Evolutionary conservation across 306 rosid species (phyloP).

Genomic region (Prunus campanulata): DNA sequence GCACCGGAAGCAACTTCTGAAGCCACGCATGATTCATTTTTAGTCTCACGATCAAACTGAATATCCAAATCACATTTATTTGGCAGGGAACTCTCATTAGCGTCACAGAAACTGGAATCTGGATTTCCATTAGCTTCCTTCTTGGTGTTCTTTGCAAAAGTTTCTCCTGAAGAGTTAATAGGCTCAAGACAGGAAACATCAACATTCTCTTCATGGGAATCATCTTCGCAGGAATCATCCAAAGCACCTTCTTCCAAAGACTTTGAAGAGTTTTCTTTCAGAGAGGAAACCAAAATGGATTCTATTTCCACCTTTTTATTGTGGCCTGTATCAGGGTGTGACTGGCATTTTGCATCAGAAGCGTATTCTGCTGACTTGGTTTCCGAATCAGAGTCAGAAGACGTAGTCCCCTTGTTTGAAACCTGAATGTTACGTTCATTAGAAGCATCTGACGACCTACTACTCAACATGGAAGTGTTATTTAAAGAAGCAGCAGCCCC

Average conservation of each 20-base stretch:
- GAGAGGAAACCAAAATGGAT: constrained; percentile 23
- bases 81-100: constrained; percentile 32
- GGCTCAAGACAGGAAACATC: constrained; percentile 28
- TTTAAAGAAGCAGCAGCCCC: constrained; percentile 15
- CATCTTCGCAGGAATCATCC: constrained; percentile 30
- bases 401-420: not conserved
- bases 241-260: constrained; percentile 33
- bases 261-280: constrained; percentile 20
- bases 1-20: constrained; percentile 38
- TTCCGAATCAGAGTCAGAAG: constrained; percentile 22
- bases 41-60: constrained; percentile 24
- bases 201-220: constrained; percentile 27
- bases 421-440: constrained; percentile 6
- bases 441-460: constrained; percentile 4
- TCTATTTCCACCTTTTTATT: constrained; percentile 22
- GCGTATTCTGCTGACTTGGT: constrained; percentile 30
- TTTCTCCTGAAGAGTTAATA: constrained; percentile 29
- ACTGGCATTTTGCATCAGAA: constrained; percentile 26
- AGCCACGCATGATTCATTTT: constrained; percentile 16
- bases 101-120: constrained; percentile 30
- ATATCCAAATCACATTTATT: constrained; percentile 33
- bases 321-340: constrained; percentile 13
- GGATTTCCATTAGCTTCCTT: constrained; percentile 28
- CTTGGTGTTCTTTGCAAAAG: constrained; percentile 22
- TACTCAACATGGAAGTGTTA: constrained; percentile 6